Conservation (phyloP, 2,329 filamentous ascomycete genomes). For the Emmonsia crescens region DNA sequence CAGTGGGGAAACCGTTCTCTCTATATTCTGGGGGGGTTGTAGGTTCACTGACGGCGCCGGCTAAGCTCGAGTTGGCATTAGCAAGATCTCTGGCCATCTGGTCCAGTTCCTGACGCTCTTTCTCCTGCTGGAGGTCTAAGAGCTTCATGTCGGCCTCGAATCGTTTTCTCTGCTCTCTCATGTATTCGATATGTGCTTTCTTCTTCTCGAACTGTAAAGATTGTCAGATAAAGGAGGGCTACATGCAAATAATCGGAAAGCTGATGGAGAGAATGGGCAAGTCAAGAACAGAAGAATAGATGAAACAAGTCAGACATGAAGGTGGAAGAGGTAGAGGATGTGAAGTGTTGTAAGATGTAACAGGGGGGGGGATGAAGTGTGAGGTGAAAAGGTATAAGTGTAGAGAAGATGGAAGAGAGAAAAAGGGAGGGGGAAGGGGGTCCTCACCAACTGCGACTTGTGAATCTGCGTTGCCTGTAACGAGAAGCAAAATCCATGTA, state of each 20-base stretch:
- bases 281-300: neutral
- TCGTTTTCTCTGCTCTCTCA: conserved; percentile 76
- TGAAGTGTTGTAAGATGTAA: neutral
- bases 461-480: conserved; percentile 18
- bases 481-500: neutral
- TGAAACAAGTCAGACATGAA: conserved; percentile 9
- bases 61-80: conserved; percentile 40
- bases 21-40: conserved; percentile 92
- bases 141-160: conserved; percentile 91
- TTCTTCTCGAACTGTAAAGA: conserved; percentile 74
- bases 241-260: neutral
- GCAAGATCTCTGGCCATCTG: conserved; percentile 72
- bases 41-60: conserved; percentile 81
- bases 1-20: conserved; percentile 64
- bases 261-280: neutral
- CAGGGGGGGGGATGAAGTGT: neutral
- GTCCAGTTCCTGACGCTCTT: conserved; percentile 71
- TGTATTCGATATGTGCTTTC: conserved; percentile 80
- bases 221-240: conserved; percentile 18
- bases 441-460: conserved; percentile 19
- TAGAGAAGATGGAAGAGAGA: neutral
- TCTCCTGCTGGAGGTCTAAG: conserved; percentile 72
- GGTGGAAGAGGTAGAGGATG: conserved; percentile 8
- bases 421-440: neutral
- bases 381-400: neutral